A percentile compares a stretch with the other conserved stretches of the same genome.
phyloP scores from a whole-genome alignment of 129 eudicot genomes.

The Daucus carota region DNA sequence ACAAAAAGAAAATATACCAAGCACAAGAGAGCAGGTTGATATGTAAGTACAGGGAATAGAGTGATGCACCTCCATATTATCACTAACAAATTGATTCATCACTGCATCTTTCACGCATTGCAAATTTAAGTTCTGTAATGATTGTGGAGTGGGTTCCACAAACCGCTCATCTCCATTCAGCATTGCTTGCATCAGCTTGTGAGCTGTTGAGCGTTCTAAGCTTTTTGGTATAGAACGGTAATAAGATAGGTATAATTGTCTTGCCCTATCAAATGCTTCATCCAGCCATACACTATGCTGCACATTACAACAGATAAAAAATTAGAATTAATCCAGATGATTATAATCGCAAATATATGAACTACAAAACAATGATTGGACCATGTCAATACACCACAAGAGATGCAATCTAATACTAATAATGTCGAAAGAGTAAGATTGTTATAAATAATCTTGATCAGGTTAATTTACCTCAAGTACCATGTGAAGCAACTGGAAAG shows the following conservation, averaged over 20 bases:
- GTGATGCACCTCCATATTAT: constrained; percentile 84
- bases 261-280: constrained; percentile 97
- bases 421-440: not conserved
- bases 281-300: constrained; percentile 99
- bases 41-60: not conserved
- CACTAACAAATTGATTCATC: constrained; percentile 80
- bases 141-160: constrained; percentile 97
- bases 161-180: constrained; percentile 93
- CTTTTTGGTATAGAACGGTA: constrained; percentile 97
- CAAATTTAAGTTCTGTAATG: constrained; percentile 67
- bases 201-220: constrained; percentile 97
- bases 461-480: constrained; percentile 76
- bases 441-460: not conserved
- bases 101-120: constrained; percentile 88
- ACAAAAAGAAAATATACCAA: not conserved
- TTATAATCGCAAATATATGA: not conserved
- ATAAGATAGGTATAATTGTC: constrained; percentile 85
- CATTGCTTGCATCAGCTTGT: constrained; percentile 94
- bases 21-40: not conserved
- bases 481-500: constrained; percentile 99
- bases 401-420: not conserved
- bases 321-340: not conserved
- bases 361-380: not conserved
- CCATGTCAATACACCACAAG: not conserved
- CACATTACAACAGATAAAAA: constrained; percentile 17